Base-by-base conservation (phyloP, 2,329 filamentous ascomycete genomes). In the Ophiostoma australiae region DNA sequence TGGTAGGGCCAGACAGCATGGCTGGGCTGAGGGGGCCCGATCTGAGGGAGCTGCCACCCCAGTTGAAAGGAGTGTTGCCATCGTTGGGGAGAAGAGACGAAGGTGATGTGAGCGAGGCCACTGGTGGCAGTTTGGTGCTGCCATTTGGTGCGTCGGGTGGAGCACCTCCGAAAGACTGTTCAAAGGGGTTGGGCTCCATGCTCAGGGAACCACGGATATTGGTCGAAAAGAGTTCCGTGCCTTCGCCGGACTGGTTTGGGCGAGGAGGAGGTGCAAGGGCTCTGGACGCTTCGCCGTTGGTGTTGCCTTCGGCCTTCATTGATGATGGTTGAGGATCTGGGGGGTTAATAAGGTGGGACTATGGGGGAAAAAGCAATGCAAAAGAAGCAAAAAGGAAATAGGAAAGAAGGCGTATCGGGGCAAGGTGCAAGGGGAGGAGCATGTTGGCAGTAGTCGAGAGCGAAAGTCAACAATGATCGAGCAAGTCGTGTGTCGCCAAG, bases 11-110 rank as follows among this genome's bases (percentile, higher is more conserved):
- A 67, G 93, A 92, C 71, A 99, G 89, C 94, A 99, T 98, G 74
- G 94, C 95, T 82, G 95, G 95, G 80, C 95, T 98, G 75, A 99
- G 82, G 61, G 95, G 95, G 76, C 95, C 95, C 73, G 93, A 94
- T 75, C 95, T 90, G 77, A 99, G 84, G 66, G 93, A 97, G 76
- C 93, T 90, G 75, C 88, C 87, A 75, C 86, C 86, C 93, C 94
- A 97, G 80, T 91, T 89, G 77, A 91, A 91, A 31, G 89, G 87
- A 48, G 88, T 91, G 70, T 88, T 88, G 74, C 88, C 92, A 76
- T 87, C 87, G 74, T 91, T 92, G 67, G 90, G 90, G 41, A 93
- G 82, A 27, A 96, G 86, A 31, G 93, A 89, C 66, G 93, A 93
- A 7, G 95, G 94, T 67, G 95, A 98, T 33, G 95, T 96, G 76